Conservation (phyloP, 2,329 filamentous ascomycete species). For the Penicillium decumbens region DNA sequence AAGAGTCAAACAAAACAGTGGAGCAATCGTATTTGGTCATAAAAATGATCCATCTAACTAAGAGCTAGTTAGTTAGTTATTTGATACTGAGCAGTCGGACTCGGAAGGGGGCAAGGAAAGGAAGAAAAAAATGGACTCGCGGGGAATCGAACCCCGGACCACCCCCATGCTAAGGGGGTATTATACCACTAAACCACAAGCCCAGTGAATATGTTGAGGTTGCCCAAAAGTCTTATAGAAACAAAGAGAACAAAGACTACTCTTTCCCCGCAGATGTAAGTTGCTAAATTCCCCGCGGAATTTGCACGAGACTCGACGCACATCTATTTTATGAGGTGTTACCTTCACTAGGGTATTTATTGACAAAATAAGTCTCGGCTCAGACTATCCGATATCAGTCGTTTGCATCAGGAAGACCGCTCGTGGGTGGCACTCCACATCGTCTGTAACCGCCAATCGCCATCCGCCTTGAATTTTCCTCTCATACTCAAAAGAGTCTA, state of each 20-base stretch:
- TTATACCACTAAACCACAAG: slow-evolving; percentile 45
- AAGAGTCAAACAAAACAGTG: background rate
- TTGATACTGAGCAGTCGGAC: background rate
- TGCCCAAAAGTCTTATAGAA: background rate
- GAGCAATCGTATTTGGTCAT: too few species aligned
- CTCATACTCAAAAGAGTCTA: slow-evolving; percentile 2
- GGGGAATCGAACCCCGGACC: slow-evolving; percentile 47
- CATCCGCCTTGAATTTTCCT: slow-evolving; percentile 6
- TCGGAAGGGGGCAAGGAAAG: background rate
- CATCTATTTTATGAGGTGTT: background rate
- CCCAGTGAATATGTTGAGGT: slow-evolving; percentile 3
- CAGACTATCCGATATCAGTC: background rate
- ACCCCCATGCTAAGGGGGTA: slow-evolving; percentile 45
- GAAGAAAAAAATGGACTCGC: slow-evolving; percentile 37
- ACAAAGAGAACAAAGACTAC: background rate
- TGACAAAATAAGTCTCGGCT: background rate
- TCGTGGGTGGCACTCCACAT: slow-evolving; percentile 8
- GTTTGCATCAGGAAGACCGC: background rate
- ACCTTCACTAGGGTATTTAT: background rate
- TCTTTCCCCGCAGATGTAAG: too few species aligned
- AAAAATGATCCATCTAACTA: background rate
- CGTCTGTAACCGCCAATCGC: slow-evolving; percentile 8
- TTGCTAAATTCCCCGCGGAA: too few species aligned
- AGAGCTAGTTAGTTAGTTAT: background rate
- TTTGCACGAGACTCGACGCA: background rate